Evolutionary conservation across 495 filamentous ascomycete genomes (phyloP), one percentile per base, ranked within the genome.

Genomic region (Podospora pseudoanserina): DNA sequence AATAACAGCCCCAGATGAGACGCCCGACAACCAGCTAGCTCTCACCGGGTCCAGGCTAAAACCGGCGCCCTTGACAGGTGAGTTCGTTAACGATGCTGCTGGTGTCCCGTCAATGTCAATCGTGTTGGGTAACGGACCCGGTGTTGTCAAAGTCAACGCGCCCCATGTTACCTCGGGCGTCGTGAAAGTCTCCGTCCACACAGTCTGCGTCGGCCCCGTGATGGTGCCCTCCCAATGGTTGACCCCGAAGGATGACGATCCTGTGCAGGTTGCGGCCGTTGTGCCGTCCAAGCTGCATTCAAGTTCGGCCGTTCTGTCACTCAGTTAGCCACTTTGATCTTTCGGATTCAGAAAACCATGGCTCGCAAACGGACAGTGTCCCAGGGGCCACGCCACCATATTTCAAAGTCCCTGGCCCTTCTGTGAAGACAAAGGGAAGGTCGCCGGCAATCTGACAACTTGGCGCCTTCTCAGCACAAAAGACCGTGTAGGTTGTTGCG

Each of bases 251-350:
- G 76, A 76, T 0, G 78, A 75, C 56, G 72, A 76, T 30, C 77
- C 79, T 44, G 75, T 78, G 67, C 80, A 82, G n/a, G 75, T 77
- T 2, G 78, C 80, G 27, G 74, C 73, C 13, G 77, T 76, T 7
- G 69, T 76, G 49, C 68, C 75, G 19, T 72, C 69, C 32, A 81
- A 67, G 53, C 67, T 54, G 65, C 80, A 82, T 44, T 69, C 71
- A 44, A 77, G 68, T 44, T 77, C 73, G 30, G 75, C 69, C 44
- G 75, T 75, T 73, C 80, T 82, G 68, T 32, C 4, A 39, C 18
- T 20, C n/a, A 64, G 63, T 67, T 20, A 63, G 27, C 55, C 56
- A 60, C 55, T 53, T 30, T n/a, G 5, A 9, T 20, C 9, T 7
- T 16, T 6, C 7, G 13, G 26, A 20, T 28, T 6, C 5, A 23